Evolutionary conservation across 2,329 filamentous ascomycete species (phyloP), one percentile per base, ranked within the genome.

Genomic region (Geosmithia flava): DNA sequence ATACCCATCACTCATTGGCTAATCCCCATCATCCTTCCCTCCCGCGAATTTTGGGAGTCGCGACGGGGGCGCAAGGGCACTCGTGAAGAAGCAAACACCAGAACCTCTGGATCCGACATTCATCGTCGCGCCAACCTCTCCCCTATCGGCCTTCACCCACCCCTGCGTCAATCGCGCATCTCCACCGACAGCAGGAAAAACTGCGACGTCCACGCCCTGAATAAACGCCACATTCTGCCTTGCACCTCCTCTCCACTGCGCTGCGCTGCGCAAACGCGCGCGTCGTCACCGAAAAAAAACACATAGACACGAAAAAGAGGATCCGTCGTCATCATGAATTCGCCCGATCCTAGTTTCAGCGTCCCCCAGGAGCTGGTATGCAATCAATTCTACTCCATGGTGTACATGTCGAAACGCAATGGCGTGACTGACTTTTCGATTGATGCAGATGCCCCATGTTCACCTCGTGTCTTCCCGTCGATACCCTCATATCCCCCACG

Each of bases 401-500:
- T 45, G 43, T 16, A 3, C 43, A 15, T 11, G 2, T 30, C 16
- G 7, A 10, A 20, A 27, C 27, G 11, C n/a, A 45, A 46, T 44
- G 46, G 45, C 48, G 20, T n/a, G 20, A 17, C 17, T 20, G 2
- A 44, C 30, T 23, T 11, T 8, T 20, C 29, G 40, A 29, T 33
- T 17, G 23, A 27, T 8, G 8, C 60, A 93, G 87, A 78, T 94
- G 60, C 83, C 82, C 47, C 91, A 97, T 69, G 80, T 96, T 56
- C 91, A 97, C 64, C 80, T 96, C 52, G 74, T 96, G 53, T 96
- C 89, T 45, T 83, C 82, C 41, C 85, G 84, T 62, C 79, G 84
- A 58, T 96, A 90, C 65, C 86, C 91, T 2, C 68, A 78, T 51
- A 79, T 85, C 59, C 80, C 80, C 46, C 76, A 79, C 47, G 73